Base-by-base conservation (phyloP, 805 yeast genomes). In the Komagataella ulmi region DNA sequence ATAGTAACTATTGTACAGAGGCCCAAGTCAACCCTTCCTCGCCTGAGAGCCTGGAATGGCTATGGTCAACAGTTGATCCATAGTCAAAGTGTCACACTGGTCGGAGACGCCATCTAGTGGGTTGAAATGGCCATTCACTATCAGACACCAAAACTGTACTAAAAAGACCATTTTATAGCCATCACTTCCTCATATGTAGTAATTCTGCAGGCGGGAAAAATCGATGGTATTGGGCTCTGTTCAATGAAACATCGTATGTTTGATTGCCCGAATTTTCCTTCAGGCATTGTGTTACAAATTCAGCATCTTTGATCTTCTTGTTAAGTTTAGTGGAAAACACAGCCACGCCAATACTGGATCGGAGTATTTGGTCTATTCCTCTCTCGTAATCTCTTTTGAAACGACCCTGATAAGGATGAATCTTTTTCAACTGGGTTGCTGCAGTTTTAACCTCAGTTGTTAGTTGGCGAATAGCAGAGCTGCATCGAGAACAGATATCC, bases 131-230 rank as follows among this genome's bases (percentile, higher is more conserved):
- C 23, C 23, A 21, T 21, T 21, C 23, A 21, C 23, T 21, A 21
- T 21, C 23, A 21, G 3, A 21, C 23, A 3, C 23, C 23, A 21
- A 21, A 21, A 3, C 23, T 21, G 23, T 21, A 21, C 23, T 1
- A 21, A 6, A 46, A 19, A 24, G 17, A 19, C 48, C 30, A 6
- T 12, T 46, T 6, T 7, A 14, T 7, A 30, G 14, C 19, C 48
- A 18, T 17, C 24, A 18, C 24, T 21, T 3, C 44, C 18, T 48
- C 49, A 21, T 49, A 24, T 18, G 18, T 8, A 49, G 40, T 48
- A 36, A 18, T 21, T 49, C 47, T 7, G 18, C 46, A 18, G 48
- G 50, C 10, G 82, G 81, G 65, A 76, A 78, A 58, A 70, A 76
- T 51, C 69, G 62, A 58, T 76, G 80, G 57, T 65, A 71, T 6